These are phyloP conservation scores for Pleurotus salmoneostramineus DNA, from an alignment of 768 basidiomycete species.

Conservation along the genomic window DNA sequence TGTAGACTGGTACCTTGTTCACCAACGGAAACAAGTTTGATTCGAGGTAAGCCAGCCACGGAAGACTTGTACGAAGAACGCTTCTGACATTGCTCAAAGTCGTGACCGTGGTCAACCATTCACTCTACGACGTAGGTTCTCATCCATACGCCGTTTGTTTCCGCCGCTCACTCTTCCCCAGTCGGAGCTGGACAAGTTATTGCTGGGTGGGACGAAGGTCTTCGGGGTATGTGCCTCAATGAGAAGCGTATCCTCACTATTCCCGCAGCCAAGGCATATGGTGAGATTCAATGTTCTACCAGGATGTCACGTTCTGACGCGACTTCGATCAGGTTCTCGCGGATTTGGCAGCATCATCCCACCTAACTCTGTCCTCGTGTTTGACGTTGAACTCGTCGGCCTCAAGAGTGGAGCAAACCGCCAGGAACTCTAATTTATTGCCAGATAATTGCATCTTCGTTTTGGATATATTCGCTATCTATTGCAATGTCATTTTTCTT, in stretches of 20 bases:
- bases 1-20: slow-evolving; percentile 77
- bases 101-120: slow-evolving; percentile 73
- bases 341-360: slow-evolving; percentile 81
- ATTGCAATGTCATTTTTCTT: too few species aligned
- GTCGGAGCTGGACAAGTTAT: slow-evolving; percentile 84
- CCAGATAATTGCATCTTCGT: too few species aligned
- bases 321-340: slow-evolving; percentile 47
- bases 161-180: slow-evolving; percentile 19
- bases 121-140: slow-evolving; percentile 67
- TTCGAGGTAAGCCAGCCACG: slow-evolving; percentile 57
- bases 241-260: slow-evolving; percentile 92
- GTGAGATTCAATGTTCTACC: slow-evolving; percentile 41
- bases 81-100: slow-evolving; percentile 28
- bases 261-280: slow-evolving; percentile 76
- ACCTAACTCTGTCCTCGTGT: slow-evolving; percentile 73
- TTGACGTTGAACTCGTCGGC: slow-evolving; percentile 80
- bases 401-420: slow-evolving; percentile 43
- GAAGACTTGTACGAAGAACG: not conserved
- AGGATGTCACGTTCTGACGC: not conserved
- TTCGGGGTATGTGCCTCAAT: slow-evolving; percentile 78
- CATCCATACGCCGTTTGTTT: not conserved
- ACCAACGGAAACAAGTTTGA: slow-evolving; percentile 82
- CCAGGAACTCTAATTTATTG: slow-evolving; percentile 48
- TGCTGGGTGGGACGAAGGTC: slow-evolving; percentile 81
- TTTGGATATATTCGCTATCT: too few species aligned